phyloP scores from a whole-genome alignment of 163 green algal genomes.

The Scenedesmus sp. region DNA sequence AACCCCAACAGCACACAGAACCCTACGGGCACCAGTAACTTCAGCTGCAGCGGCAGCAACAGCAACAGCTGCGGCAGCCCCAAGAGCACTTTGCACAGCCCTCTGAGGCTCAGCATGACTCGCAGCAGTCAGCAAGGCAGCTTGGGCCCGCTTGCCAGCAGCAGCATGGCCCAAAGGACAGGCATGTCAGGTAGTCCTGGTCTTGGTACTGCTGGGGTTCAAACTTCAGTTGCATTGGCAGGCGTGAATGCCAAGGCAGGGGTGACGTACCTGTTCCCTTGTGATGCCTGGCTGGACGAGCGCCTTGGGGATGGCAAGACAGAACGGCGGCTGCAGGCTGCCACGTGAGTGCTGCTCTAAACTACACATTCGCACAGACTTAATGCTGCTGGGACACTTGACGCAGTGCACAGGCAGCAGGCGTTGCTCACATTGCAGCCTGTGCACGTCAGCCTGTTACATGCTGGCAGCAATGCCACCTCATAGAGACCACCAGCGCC shows the following conservation, averaged over 20 bases:
- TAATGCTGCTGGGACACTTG: neutral
- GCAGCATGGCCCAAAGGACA: neutral
- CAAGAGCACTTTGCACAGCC: neutral
- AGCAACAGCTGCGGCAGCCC: constrained; percentile 15
- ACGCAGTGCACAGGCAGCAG: neutral
- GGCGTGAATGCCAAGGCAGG: neutral
- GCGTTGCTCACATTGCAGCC: neutral
- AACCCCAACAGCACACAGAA: neutral
- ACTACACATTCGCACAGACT: no score
- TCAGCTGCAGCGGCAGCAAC: neutral
- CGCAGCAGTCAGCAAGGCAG: constrained; percentile 5
- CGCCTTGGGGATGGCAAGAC: constrained; percentile 59
- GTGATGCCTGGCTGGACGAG: constrained; percentile 65
- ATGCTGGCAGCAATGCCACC: neutral
- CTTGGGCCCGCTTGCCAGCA: neutral
- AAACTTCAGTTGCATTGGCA: constrained; percentile 2
- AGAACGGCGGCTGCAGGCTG: constrained; percentile 57
- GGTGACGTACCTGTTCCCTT: constrained; percentile 58
- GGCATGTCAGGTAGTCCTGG: neutral
- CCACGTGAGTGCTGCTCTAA: neutral
- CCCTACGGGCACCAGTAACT: neutral
- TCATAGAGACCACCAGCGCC: neutral
- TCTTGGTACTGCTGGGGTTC: neutral
- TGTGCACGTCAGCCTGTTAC: constrained; percentile 2
- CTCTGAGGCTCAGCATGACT: neutral